Base-by-base conservation (phyloP, 2,329 filamentous ascomycete genomes). In the Pseudogymnoascus sp. region DNA sequence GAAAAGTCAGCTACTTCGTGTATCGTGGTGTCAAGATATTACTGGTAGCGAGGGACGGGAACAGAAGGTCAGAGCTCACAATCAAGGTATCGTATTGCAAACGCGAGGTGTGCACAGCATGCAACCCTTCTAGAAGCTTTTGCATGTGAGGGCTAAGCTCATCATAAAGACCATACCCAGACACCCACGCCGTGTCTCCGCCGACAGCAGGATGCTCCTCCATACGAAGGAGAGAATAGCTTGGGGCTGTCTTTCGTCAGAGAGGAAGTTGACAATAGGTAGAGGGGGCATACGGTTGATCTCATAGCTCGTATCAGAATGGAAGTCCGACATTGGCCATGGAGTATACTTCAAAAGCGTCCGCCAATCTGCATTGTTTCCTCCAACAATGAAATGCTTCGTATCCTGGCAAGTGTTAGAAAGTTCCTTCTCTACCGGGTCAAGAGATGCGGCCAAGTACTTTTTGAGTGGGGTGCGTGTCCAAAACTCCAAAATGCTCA, bases 131-230 rank as follows among this genome's bases (percentile, higher is more conserved):
- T 0, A 67, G 28, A 14, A 69, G 38, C 18, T 62, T 67, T 62
- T 69, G 59, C 63, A 68, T 65, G n/a, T 61, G 61, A 12, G 62
- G 61, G 40, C 66, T 68, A 11, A 69, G 62, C 23, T 62, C 67
- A 46, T 69, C 68, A 18, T 69, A 69, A 31, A 69, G 64, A 1
- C 67, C 68, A 36, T 68, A 68, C 12, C 59, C 59, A 62, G 67
- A 68, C 8, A 68, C 65, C 67, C 67, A 40, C 5, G 61, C 61
- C 7, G 61, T 63, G 46, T 63, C 61, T 37, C 61, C 61, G 5
- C 61, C 61, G 4, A 63, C 61, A 9, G 18, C 16, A 25, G 61
- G 61, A 28, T 63, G 61, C 56, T 63, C 43, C 25, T 63, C 61
- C 61, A 63, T 63, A 18, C 61, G 42, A 56, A 63, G 46, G 18